These are phyloP conservation scores for Blastocystis sp. DNA, from an alignment of 352 stramenopile genomes.

Conservation along the genomic window DNA sequence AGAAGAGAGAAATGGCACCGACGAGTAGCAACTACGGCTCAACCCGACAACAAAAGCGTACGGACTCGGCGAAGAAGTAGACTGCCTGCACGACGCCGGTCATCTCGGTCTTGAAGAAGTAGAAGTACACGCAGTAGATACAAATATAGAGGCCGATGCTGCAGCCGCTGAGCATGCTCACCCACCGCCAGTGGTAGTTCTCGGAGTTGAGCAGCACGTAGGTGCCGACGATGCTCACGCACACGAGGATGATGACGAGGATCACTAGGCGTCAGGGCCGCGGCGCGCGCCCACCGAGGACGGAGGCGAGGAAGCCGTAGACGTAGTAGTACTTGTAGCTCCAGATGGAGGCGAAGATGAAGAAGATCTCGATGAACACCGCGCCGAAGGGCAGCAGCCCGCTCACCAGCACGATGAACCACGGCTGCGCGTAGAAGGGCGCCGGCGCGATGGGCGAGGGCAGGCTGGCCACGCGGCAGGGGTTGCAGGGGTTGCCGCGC, in stretches of 20 bases:
- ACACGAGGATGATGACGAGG: slow-evolving; percentile 92
- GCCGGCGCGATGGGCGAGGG: slow-evolving; percentile 80
- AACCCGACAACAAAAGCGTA: slow-evolving; percentile 85
- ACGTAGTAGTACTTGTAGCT: slow-evolving; percentile 99
- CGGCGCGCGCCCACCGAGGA: neutral
- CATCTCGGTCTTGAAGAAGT: slow-evolving; percentile 99
- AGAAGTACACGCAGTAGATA: slow-evolving; percentile 98
- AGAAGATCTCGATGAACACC: slow-evolving; percentile 99
- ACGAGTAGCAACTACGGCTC: slow-evolving; percentile 86
- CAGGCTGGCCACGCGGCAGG: slow-evolving; percentile 92
- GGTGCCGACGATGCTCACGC: slow-evolving; percentile 95
- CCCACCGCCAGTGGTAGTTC: slow-evolving; percentile 99
- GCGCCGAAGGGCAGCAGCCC: slow-evolving; percentile 95
- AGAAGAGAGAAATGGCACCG: slow-evolving; percentile 74
- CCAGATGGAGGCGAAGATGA: slow-evolving; percentile 99
- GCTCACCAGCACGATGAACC: slow-evolving; percentile 86
- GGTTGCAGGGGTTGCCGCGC: slow-evolving; percentile 75
- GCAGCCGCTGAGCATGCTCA: slow-evolving; percentile 87
- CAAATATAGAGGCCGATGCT: slow-evolving; percentile 94
- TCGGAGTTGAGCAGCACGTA: slow-evolving; percentile 98
- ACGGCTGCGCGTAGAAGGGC: slow-evolving; percentile 79
- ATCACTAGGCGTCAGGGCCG: slow-evolving; percentile 85
- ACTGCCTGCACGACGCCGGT: slow-evolving; percentile 92
- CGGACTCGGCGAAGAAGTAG: slow-evolving; percentile 98
- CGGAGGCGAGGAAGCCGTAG: slow-evolving; percentile 85